phyloP scores from a whole-genome alignment of 768 basidiomycete species.

The Erythrobasidium yunnanense region DNA sequence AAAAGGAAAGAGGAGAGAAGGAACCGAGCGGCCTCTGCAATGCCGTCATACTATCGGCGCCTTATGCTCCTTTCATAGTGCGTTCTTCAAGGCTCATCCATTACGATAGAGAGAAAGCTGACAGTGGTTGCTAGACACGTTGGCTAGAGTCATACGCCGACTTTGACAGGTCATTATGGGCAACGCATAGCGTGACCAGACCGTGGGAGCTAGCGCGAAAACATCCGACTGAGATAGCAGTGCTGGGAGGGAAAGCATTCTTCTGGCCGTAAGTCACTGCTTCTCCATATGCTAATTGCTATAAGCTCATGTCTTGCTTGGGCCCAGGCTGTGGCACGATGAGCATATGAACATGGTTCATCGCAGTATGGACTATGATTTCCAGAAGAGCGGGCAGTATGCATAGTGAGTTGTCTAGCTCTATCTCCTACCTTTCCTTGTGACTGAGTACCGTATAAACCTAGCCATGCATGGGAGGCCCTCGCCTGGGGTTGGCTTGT shows the following conservation, averaged over 20 bases:
- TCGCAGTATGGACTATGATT: conserved; percentile 14
- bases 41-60: conserved; percentile 35
- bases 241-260: conserved; percentile 37
- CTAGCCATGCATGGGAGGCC: conserved; percentile 20
- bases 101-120: neutral
- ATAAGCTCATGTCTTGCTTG: neutral
- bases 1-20: conserved; percentile 19
- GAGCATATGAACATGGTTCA: conserved; percentile 22
- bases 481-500: conserved; percentile 25
- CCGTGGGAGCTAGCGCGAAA: conserved; percentile 39
- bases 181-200: conserved; percentile 29
- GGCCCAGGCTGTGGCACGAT: conserved; percentile 15
- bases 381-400: conserved; percentile 22
- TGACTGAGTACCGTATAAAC: neutral
- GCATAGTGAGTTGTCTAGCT: conserved; percentile 2
- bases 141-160: conserved; percentile 35
- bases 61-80: conserved; percentile 31
- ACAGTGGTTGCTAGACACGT: conserved; percentile 14
- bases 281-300: neutral
- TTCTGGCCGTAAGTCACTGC: conserved; percentile 20
- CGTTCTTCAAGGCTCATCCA: no score
- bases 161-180: conserved; percentile 32
- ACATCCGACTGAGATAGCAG: conserved; percentile 41
- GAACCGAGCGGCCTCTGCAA: conserved; percentile 35
- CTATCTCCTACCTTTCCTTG: neutral